A percentile compares a stretch with the other conserved stretches of the same genome.
Conservation (phyloP, 2,329 filamentous ascomycete genomes). For the Delphinella strobiligena region DNA sequence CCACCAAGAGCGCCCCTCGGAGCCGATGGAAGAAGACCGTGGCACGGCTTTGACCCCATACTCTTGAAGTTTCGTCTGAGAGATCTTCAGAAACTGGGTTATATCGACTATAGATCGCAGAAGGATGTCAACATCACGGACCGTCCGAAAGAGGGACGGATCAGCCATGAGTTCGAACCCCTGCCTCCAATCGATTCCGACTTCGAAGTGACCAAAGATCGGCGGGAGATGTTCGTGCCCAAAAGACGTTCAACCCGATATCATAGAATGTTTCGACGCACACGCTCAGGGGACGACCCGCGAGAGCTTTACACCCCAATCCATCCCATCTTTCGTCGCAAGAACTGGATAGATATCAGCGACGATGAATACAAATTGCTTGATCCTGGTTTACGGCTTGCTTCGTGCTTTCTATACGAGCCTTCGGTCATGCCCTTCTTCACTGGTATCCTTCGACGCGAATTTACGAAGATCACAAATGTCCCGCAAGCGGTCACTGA, state of each 20-base stretch:
- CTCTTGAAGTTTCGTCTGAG: neutral
- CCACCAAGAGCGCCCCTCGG: neutral
- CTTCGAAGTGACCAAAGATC: no score
- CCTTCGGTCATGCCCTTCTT: neutral
- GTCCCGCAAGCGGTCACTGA: neutral
- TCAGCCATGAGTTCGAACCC: no score
- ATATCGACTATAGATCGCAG: neutral
- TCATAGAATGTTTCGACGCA: no score
- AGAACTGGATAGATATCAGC: neutral
- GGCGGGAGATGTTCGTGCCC: no score
- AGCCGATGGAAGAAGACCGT: neutral
- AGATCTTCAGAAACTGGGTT: neutral
- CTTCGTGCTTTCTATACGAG: neutral
- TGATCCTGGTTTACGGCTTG: neutral
- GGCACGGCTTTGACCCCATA: neutral
- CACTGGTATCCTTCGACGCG: neutral
- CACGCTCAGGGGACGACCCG: no score
- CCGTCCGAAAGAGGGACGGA: no score
- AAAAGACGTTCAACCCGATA: no score
- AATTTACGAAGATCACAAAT: neutral
- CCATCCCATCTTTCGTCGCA: neutral
- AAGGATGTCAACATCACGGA: no score
- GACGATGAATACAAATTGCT: neutral
- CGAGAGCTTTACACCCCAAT: no score
- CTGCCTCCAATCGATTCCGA: no score